These are phyloP conservation scores for Monosporascus sp. DNA, from an alignment of 2,329 filamentous ascomycete species.

Conservation along the genomic window DNA sequence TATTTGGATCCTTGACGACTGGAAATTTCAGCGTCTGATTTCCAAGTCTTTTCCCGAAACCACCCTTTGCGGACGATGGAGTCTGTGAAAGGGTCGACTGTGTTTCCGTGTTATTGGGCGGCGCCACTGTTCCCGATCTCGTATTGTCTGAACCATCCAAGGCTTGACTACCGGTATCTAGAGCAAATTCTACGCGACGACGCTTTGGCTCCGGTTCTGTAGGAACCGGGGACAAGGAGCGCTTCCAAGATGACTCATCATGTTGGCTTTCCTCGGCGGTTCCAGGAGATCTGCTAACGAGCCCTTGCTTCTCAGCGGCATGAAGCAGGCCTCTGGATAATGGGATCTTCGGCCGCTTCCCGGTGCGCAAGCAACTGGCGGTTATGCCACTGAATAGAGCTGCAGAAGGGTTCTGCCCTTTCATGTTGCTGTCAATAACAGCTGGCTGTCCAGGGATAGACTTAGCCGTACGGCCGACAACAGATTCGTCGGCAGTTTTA, in stretches of 20 bases:
- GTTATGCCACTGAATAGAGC: constrained; percentile 32
- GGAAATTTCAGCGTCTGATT: constrained; percentile 55
- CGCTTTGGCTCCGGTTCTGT: constrained; percentile 19
- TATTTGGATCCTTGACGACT: constrained; percentile 70
- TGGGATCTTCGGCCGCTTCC: constrained; percentile 30
- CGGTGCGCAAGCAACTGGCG: constrained; percentile 35
- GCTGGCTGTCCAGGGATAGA: background rate
- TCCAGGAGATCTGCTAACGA: constrained; percentile 28
- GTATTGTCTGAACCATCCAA: constrained; percentile 1
- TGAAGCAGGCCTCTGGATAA: constrained; percentile 33
- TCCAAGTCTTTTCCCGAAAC: constrained; percentile 34
- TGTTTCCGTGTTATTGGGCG: constrained; percentile 1
- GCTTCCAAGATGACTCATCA: constrained; percentile 13
- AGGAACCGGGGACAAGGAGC: constrained; percentile 9
- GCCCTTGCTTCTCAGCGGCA: constrained; percentile 33
- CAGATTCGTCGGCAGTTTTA: background rate
- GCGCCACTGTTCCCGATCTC: background rate
- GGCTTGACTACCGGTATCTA: constrained; percentile 1
- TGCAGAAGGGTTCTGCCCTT: constrained; percentile 6
- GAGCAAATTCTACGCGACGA: constrained; percentile 20
- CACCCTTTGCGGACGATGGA: constrained; percentile 18
- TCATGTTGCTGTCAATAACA: background rate
- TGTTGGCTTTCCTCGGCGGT: constrained; percentile 2
- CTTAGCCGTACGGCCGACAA: background rate
- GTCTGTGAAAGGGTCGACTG: constrained; percentile 15